A percentile compares a stretch with the other conserved stretches of the same genome.
These are phyloP conservation scores for Carallia pectinifolia DNA, from an alignment of 345 rosid species.

Conservation along the genomic window DNA sequence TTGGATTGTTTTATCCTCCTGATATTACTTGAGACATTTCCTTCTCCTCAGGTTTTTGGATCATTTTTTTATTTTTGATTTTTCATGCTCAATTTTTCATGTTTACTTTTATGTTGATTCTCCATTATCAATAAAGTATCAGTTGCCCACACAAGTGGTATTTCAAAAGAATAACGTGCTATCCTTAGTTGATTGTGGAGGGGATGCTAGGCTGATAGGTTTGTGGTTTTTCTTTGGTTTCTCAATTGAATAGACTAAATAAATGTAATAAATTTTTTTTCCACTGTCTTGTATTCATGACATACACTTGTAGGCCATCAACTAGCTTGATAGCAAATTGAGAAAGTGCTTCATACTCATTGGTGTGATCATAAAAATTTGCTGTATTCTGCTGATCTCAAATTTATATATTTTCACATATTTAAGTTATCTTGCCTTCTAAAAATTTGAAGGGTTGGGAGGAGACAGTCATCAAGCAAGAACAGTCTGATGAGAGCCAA, in stretches of 20 bases:
- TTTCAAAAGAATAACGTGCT: not conserved
- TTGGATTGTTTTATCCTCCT: not conserved
- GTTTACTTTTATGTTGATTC: not conserved
- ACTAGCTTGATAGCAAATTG: not conserved
- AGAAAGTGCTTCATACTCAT: not conserved
- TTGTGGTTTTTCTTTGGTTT: not conserved
- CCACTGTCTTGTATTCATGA: not conserved
- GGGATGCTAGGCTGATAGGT: not conserved
- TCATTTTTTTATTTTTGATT: not conserved
- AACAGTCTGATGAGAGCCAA: constrained; percentile 56
- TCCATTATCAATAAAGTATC: not conserved
- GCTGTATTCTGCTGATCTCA: constrained; percentile 1
- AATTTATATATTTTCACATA: not conserved
- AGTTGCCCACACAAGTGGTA: not conserved
- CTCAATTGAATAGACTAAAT: not conserved
- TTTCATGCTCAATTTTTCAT: not conserved
- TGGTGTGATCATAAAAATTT: not conserved
- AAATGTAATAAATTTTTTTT: not conserved
- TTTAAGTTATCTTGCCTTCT: constrained; percentile 24
- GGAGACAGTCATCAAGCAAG: constrained; percentile 84
- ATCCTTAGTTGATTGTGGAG: not conserved
- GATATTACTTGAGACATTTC: not conserved
- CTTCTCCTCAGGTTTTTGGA: not conserved
- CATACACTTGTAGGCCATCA: not conserved
- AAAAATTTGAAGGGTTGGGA: constrained; percentile 87